Percentiles rank a stretch among this genome's conserved stretches.
Evolutionary conservation across 331 rosid genomes (phyloP).

Genomic region (Malus hybrid): DNA sequence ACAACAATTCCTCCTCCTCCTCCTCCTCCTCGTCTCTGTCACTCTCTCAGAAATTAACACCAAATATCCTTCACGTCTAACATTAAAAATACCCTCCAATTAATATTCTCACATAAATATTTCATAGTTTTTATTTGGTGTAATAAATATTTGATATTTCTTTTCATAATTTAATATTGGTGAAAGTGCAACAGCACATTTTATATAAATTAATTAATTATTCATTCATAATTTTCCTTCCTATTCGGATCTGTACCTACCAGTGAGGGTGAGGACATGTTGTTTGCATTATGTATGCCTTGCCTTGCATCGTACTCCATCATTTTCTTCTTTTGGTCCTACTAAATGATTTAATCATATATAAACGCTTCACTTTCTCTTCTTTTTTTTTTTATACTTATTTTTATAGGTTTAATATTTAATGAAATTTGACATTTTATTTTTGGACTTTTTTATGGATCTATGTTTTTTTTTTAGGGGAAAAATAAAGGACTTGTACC

Average conservation of each 20-base stretch:
- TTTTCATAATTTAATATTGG: background rate
- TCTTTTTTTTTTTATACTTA: too few relatives aligned
- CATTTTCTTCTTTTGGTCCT: background rate
- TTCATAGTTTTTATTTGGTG: background rate
- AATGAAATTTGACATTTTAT: background rate
- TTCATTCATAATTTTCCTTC: background rate
- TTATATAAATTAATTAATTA: too few relatives aligned
- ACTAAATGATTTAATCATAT: background rate
- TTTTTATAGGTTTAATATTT: background rate
- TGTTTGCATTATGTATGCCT: too few relatives aligned
- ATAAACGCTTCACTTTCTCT: background rate
- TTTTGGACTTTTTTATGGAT: background rate
- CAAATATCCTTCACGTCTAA: too few relatives aligned
- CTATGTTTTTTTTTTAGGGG: background rate
- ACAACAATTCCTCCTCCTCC: background rate
- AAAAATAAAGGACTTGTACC: too few relatives aligned
- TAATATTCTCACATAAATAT: background rate
- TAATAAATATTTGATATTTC: background rate
- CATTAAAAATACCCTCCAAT: too few relatives aligned
- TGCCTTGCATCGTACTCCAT: background rate
- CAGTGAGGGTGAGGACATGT: background rate
- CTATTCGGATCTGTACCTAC: constrained; percentile 12
- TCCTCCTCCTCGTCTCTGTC: too few relatives aligned
- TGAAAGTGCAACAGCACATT: background rate
- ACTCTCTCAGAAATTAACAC: too few relatives aligned